These are phyloP conservation scores for Haplosporangium sp. DNA, from an alignment of 371 early-diverging fungal species.

Conservation along the genomic window DNA sequence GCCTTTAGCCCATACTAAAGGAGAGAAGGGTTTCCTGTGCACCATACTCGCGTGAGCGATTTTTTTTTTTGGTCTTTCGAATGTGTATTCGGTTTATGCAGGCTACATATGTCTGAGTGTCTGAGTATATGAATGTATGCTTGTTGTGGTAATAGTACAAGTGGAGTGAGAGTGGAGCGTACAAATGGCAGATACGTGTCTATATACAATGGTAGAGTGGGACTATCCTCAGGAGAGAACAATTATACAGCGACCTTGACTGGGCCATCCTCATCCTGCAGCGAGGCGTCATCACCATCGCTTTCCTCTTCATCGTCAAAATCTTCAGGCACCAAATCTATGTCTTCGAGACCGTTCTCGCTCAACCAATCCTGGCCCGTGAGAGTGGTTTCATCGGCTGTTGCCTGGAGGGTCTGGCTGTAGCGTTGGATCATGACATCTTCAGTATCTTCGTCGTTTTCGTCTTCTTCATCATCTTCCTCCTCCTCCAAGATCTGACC, in stretches of 20 bases:
- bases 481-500: conserved; percentile 43
- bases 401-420: neutral
- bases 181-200: too few relatives aligned
- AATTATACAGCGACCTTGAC: neutral
- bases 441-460: conserved; percentile 9
- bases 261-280: neutral
- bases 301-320: conserved; percentile 14
- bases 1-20: too few relatives aligned
- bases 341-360: conserved; percentile 14
- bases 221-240: too few relatives aligned
- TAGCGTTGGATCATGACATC: neutral
- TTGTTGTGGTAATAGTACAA: too few relatives aligned
- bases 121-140: too few relatives aligned
- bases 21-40: too few relatives aligned
- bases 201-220: too few relatives aligned
- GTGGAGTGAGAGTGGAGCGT: too few relatives aligned
- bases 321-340: conserved; percentile 15
- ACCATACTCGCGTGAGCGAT: too few relatives aligned
- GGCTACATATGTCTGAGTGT: too few relatives aligned
- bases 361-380: conserved; percentile 12
- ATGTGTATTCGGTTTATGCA: too few relatives aligned
- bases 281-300: conserved; percentile 1
- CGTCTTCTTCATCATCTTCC: conserved; percentile 17
- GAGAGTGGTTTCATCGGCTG: neutral
- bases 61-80: too few relatives aligned